These are phyloP conservation scores for Rubroboletus satanas DNA, from an alignment of 768 basidiomycete genomes.

Conservation along the genomic window DNA sequence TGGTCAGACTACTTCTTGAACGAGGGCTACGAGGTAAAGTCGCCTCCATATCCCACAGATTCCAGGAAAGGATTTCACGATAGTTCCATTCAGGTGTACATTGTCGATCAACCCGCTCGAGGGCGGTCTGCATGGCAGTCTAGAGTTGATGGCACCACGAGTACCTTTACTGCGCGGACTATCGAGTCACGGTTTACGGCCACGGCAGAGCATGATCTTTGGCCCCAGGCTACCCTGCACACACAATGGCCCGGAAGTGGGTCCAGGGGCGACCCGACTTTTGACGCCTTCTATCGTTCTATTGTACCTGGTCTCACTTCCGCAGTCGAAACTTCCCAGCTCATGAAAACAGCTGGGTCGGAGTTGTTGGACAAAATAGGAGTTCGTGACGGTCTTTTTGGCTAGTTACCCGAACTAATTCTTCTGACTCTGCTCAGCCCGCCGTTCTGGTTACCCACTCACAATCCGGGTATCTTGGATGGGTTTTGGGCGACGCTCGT, in stretches of 20 bases:
- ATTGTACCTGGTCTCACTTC: slow-evolving; percentile 39
- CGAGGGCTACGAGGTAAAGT: slow-evolving; percentile 46
- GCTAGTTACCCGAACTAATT: background rate
- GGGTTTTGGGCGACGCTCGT: slow-evolving; percentile 46
- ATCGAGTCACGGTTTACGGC: slow-evolving; percentile 45
- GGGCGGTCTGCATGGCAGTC: slow-evolving; percentile 45
- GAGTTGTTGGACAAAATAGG: slow-evolving; percentile 46
- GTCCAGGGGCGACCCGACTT: slow-evolving; percentile 41
- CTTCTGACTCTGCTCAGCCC: slow-evolving; percentile 29
- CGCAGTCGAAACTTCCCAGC: slow-evolving; percentile 34
- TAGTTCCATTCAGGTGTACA: slow-evolving; percentile 33
- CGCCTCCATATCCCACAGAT: background rate
- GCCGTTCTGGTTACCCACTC: slow-evolving; percentile 49
- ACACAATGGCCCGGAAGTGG: slow-evolving; percentile 55
- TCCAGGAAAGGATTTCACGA: background rate
- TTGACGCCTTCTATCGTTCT: slow-evolving; percentile 45
- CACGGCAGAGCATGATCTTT: slow-evolving; percentile 36
- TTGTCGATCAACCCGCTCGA: slow-evolving; percentile 45
- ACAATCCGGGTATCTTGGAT: slow-evolving; percentile 46
- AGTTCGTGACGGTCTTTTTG: slow-evolving; percentile 29
- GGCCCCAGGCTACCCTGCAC: slow-evolving; percentile 45
- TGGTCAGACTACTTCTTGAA: slow-evolving; percentile 55
- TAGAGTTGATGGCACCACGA: slow-evolving; percentile 36
- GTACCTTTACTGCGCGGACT: slow-evolving; percentile 25
- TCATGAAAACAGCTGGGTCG: slow-evolving; percentile 40